A percentile compares a stretch with the other conserved stretches of the same genome.
These are phyloP conservation scores for Teratosphaeria viscida DNA, from an alignment of 2,329 filamentous ascomycete species.

Conservation along the genomic window DNA sequence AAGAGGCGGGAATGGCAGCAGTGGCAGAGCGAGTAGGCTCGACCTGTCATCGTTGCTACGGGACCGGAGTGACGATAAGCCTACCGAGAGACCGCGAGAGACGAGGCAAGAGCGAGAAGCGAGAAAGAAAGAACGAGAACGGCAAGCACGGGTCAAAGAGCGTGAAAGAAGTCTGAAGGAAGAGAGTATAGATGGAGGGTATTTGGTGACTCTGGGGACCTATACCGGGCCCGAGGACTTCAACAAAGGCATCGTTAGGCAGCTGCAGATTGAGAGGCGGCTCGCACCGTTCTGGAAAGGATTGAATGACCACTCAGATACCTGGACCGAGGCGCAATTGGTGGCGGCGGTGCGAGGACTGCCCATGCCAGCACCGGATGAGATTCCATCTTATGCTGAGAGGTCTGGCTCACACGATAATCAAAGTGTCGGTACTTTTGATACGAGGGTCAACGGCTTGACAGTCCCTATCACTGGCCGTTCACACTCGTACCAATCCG, in stretches of 20 bases:
- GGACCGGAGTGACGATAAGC: slow-evolving; percentile 36
- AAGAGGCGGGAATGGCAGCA: slow-evolving; percentile 21
- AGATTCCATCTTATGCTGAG: slow-evolving; percentile 55
- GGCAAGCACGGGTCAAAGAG: slow-evolving; percentile 64
- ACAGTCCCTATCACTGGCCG: slow-evolving; percentile 70
- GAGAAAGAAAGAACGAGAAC: slow-evolving; percentile 72
- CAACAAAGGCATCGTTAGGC: slow-evolving; percentile 75
- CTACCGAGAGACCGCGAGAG: slow-evolving; percentile 57
- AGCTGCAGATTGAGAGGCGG: slow-evolving; percentile 89
- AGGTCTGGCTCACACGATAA: slow-evolving; percentile 26
- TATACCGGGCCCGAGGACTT: slow-evolving; percentile 92
- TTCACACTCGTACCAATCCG: slow-evolving; percentile 69
- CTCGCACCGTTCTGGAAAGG: slow-evolving; percentile 94
- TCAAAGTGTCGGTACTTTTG: slow-evolving; percentile 30
- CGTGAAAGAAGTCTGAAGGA: slow-evolving; percentile 82
- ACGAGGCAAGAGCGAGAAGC: slow-evolving; percentile 88
- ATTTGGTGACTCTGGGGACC: slow-evolving; percentile 83
- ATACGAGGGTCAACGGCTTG: slow-evolving; percentile 53
- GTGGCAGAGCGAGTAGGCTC: slow-evolving; percentile 41
- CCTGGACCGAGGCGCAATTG: slow-evolving; percentile 93
- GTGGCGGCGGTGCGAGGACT: slow-evolving; percentile 78
- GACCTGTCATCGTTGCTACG: slow-evolving; percentile 51
- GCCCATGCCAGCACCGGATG: slow-evolving; percentile 72
- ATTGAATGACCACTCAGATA: slow-evolving; percentile 74
- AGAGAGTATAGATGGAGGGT: slow-evolving; percentile 90